Evolutionary conservation across 768 basidiomycete species (phyloP), one percentile per base, ranked within the genome.

Genomic region (Multifurca ochricompacta): DNA sequence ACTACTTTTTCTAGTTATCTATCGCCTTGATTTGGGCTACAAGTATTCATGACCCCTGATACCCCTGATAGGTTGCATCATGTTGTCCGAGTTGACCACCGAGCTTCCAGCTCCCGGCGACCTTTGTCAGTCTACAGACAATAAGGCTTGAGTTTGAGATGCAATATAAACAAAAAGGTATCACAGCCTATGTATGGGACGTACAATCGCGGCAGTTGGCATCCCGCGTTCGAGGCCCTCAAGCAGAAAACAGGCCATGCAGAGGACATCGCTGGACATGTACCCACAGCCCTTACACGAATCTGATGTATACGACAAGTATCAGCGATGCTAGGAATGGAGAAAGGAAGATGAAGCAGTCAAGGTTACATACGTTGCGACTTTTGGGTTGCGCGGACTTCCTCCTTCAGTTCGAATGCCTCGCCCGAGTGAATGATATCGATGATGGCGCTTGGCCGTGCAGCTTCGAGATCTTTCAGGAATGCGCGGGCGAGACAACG

Each of bases 341-440:
- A n/a, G n/a, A n/a, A n/a, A 16, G 21, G 23, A n/a, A 46, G 34
- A 32, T 28, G 27, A 21, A 30, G 41, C 11, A 16, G 27, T 37
- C 37, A 36, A 50, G 25, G 43, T 27, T 1, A 74, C 86, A 68
- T 69, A 95, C 93, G 89, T 68, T 93, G 89, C 27, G 75, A 68
- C 66, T 91, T 91, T 67, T 92, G 87, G 0, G 79, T 78, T 11
- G 83, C 83, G 64, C 84, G 89, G n/a, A 94, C 80, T 59, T 87
- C 87, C 43, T 91, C 86, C 59, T 79, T 81, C 19, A 94, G 73
- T 65, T 91, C 89, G 62, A 93, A 93, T 1, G 88, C 85, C 66
- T 97, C 94, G 6, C 94, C 94, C 0, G 89, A 93, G 68, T 96
- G 91, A 27, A 98, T 96, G 56, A 98, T 95, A 67, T 99, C 96